Evolutionary conservation across 352 stramenopile species (phyloP), one percentile per base, ranked within the genome.

Genomic region (Globisporangium parvum): DNA sequence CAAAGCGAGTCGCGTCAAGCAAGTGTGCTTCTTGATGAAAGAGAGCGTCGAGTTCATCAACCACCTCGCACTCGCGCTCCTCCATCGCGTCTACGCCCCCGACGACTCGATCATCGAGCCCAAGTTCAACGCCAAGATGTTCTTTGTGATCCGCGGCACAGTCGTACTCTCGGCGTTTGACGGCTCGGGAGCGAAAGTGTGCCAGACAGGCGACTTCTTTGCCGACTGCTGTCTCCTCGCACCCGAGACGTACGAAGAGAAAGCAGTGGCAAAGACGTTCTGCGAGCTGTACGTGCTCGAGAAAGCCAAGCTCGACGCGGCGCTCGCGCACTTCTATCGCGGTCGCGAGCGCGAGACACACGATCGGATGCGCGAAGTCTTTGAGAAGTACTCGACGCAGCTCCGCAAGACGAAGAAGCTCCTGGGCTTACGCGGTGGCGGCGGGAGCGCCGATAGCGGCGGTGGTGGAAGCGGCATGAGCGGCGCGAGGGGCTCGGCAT

Each of bases 251-350:
- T 87, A 80, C 44, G 77, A 90, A 52, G 80, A 91, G 48, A 88
- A 85, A 39, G 82, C 82, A 0, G 55, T 80, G 0, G 82, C 82
- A 5, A 88, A 87, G 55, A 88, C 82, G 0, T 93, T 93, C 53
- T 93, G 80, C n/a, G 82, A 93, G 47, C 67, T 93, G 2, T 88
- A 89, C 45, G 76, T 87, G 18, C 57, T 93, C 10, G 70, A 85
- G 3, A 88, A 87, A 48, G 52, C 59, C 2, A 69, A 73, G 2
- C 88, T 93, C 31, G 76, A 93, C 41, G 65, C 71, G 6, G 75
- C 73, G 1, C 56, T 91, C 11, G 31, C 24, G 9, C 65, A 75
- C 18, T 93, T 85, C 45, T 89, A 85, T 41, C 60, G 72, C 11
- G 73, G 69, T 0, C 51, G 41, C 23, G 63, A 78, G 14, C 14